phyloP scores from a whole-genome alignment of 2,329 filamentous ascomycete genomes.

The Colletotrichum brevisporum region DNA sequence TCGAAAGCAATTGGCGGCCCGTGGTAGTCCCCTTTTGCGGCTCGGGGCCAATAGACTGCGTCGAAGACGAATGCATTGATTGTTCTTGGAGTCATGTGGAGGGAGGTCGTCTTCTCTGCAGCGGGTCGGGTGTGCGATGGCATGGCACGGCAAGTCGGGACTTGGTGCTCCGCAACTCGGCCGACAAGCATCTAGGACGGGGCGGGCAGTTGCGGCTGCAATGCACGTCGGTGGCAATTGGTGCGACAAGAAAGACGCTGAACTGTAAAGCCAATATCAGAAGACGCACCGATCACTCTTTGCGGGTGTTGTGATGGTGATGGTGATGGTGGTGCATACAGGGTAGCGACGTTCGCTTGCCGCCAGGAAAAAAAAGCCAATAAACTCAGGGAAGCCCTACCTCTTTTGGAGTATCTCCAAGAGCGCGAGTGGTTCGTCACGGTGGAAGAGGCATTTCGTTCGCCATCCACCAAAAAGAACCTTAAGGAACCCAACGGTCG shows the following conservation, averaged over 20 bases:
- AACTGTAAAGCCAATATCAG: neutral
- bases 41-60: conserved; percentile 6
- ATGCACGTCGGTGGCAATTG: conserved; percentile 16
- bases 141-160: neutral
- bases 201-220: conserved; percentile 5
- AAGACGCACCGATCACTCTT: too few species aligned
- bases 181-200: conserved; percentile 15
- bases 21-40: conserved; percentile 3
- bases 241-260: conserved; percentile 5
- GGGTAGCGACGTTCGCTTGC: neutral
- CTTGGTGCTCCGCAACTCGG: conserved; percentile 29
- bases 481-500: neutral
- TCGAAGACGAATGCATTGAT: conserved; percentile 3
- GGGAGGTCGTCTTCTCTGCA: neutral
- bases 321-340: neutral
- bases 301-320: neutral
- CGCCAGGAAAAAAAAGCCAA: conserved; percentile 2
- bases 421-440: conserved; percentile 24
- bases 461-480: neutral
- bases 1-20: neutral
- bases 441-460: conserved; percentile 7
- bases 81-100: neutral
- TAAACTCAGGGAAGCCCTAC: conserved; percentile 5
- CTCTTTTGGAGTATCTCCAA: neutral
- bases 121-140: neutral